phyloP scores from a whole-genome alignment of 139 green algal species.

The Coelastrella sp. region DNA sequence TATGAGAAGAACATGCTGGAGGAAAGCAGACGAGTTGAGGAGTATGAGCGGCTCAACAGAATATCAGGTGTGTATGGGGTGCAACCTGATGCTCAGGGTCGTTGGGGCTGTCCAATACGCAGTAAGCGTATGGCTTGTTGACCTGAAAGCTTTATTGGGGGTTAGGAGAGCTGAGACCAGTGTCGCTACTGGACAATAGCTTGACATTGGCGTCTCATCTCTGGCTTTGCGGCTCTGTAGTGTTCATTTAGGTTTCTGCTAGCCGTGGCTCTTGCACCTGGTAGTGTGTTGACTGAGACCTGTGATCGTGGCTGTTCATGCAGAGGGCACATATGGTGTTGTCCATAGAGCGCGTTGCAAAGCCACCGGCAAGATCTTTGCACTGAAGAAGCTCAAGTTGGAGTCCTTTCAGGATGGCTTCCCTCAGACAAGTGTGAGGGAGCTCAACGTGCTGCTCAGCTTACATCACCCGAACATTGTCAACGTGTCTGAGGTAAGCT shows the following conservation, averaged over 20 bases:
- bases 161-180: too few species aligned
- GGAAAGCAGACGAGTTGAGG: slow-evolving; percentile 88
- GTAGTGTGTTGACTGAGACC: neutral
- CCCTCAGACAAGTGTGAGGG: slow-evolving; percentile 93
- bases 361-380: slow-evolving; percentile 82
- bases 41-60: slow-evolving; percentile 87
- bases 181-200: too few species aligned
- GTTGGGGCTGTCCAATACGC: too few species aligned
- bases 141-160: too few species aligned
- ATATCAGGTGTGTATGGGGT: slow-evolving; percentile 61
- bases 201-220: too few species aligned
- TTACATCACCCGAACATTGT: slow-evolving; percentile 97
- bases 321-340: slow-evolving; percentile 92
- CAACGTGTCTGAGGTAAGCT: slow-evolving; percentile 92
- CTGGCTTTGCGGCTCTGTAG: too few species aligned
- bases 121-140: too few species aligned
- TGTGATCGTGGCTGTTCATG: neutral
- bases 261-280: neutral
- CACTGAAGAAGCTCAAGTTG: slow-evolving; percentile 98
- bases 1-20: slow-evolving; percentile 68
- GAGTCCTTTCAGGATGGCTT: slow-evolving; percentile 96
- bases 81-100: neutral
- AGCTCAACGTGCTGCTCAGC: slow-evolving; percentile 98
- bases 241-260: too few species aligned
- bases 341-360: slow-evolving; percentile 89